Base-by-base conservation (phyloP, 805 yeast genomes). In the Metschnikowia gruessii region DNA sequence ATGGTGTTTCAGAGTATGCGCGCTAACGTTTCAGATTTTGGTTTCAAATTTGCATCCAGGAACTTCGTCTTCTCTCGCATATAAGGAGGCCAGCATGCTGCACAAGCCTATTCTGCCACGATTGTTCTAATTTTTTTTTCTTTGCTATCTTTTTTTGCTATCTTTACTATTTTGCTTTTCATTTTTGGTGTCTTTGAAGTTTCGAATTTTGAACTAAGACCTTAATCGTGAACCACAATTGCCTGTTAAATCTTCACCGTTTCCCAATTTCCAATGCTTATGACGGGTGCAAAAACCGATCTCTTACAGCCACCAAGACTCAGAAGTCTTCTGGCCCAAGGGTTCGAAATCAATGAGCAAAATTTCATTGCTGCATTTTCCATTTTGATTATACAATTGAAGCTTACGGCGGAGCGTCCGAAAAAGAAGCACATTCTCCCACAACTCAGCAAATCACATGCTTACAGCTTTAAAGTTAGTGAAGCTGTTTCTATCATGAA, bases 341-440 rank as follows among this genome's bases (percentile, higher is more conserved):
- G 42, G 15, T 46, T 37, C 17, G 47, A 50, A 30, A 45, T 83
- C 22, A 77, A 71, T 55, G 75, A 70, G 40, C 73, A 75, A 37
- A 90, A 86, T 55, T 54, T 86, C 37, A 79, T 79, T 51, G 79
- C 79, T 29, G 76, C 86, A 0, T 88, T 66, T 59, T 74, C 87
- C 0, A 64, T 81, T 26, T 51, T 77, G 53, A 42, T 79, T 0
- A 65, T 66, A 35, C 62, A 69, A 29, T 65, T 85, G 37, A 45
- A 62, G 2, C 57, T 70, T 22, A 45, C 47, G 2, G 59, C 52
- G 12, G 28, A n/a, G 44, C 17, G 43, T 32, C 36, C 52, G 54
- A 35, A 40, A 51, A 45, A 53, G 15, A 56, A 34, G 55, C 40
- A 29, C 16, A 63, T 49, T 65, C 44, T 37, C 15, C 44, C 56